Base-by-base conservation (phyloP, 345 rosid genomes). In the Iberis pinnata region DNA sequence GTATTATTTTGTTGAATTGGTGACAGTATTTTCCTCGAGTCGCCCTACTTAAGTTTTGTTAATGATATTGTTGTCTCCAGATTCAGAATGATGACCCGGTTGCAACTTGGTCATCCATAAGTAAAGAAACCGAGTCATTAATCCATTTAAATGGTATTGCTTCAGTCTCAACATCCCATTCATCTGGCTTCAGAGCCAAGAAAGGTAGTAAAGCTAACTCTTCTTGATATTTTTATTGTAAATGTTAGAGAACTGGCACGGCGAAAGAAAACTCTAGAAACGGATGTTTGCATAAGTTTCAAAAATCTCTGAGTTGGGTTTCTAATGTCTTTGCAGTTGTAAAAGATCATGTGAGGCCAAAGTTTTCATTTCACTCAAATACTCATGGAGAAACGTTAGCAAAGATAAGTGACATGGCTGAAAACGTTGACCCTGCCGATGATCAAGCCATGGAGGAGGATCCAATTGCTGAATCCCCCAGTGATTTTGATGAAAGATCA, bases 321-420 rank as follows among this genome's bases (percentile, higher is more conserved):
- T 58, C 17, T 19, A 18, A 29, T 67, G 27, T 60, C 18, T 67
- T 14, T 12, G 25, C 41, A 67, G 66, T 12, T 55, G 41, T 67
- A 22, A 76, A 66, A 69, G 73, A 71, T 64, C 77, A 77, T 61
- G 48, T 45, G 31, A 80, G 66, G 71, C 73, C 78, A 59, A 80
- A 76, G 43, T 77, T 84, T 67, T 73, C 84, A 29, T 74, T 84
- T 37, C 70, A 50, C 66, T 70, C 67, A 32, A 76, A 52, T 52
- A 39, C 45, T 39, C 68, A 35, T 12, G 74, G 69, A 61, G 67
- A 64, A 63, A 73, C 33, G 31, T 47, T 59, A 27, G 44, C 60
- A 40, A 72, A 76, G 61, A 63, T 38, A 42, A 47, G 50, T 64
- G 76, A 68, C 37, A 51, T 48, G 45, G 63, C 73, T 53, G 68